phyloP scores from a whole-genome alignment of 805 yeast genomes.

The Yarrowia sp. region DNA sequence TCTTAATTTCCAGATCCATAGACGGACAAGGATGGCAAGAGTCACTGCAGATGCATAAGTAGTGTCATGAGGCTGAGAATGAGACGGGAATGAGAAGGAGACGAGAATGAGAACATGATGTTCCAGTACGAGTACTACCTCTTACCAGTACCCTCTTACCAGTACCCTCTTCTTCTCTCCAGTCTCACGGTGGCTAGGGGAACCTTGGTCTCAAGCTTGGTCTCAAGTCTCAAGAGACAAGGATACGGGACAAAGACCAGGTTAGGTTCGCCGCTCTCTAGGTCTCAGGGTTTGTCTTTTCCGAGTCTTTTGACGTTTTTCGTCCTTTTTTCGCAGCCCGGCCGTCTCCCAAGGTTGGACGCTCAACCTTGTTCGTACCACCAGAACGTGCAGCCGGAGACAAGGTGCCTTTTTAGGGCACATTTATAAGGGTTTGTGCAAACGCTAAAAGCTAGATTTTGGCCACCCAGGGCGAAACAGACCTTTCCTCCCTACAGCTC shows the following conservation, averaged over 20 bases:
- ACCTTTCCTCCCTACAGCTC: slow-evolving; percentile 23
- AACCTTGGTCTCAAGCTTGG: slow-evolving; percentile 2
- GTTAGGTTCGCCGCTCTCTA: not conserved
- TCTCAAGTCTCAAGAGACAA: no score
- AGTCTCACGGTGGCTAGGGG: not conserved
- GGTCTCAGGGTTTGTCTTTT: not conserved
- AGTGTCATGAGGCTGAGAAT: no score
- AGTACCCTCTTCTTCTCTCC: no score
- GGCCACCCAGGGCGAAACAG: slow-evolving; percentile 7
- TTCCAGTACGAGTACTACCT: no score
- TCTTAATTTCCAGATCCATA: slow-evolving; percentile 1
- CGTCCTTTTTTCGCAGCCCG: not conserved
- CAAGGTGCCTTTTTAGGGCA: slow-evolving; percentile 24
- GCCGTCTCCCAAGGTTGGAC: not conserved
- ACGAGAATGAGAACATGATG: no score
- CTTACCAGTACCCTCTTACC: no score
- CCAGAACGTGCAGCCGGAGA: slow-evolving; percentile 23
- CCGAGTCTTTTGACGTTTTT: not conserved
- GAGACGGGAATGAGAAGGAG: no score
- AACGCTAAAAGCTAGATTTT: not conserved
- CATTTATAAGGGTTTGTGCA: not conserved
- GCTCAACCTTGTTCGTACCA: not conserved
- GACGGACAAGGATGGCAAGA: not conserved
- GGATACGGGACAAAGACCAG: not conserved
- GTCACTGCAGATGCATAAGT: not conserved